Base-by-base conservation (phyloP, 1,284 basidiomycete species). In the Phellopilus nigrolimitatus region DNA sequence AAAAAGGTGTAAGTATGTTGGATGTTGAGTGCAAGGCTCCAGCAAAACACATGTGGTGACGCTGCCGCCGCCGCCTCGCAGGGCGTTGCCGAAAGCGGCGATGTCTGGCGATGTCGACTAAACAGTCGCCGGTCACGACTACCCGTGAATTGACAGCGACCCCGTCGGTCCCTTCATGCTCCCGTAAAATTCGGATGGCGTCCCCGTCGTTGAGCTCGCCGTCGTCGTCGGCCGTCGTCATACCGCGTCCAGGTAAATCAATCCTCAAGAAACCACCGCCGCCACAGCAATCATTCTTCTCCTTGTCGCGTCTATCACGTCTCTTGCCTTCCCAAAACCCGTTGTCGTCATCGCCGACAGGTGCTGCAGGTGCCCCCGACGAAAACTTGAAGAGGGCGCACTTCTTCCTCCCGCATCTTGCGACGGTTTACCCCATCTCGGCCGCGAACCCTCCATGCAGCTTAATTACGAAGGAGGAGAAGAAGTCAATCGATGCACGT, bases 371-470 rank as follows among this genome's bases (percentile, higher is more conserved):
- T 40, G 47, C 50, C 1, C 21, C 63, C n/a, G 70, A 69, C 28
- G 71, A 72, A 61, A 60, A 70, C 47, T 75, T 94, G 55, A 92
- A 88, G 64, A 73, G 88, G 47, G 90, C 89, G 0, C 88, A 93
- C 59, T 94, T 92, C 63, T 87, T 91, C 57, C 71, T 94, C 2
- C 89, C 88, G 0, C 79, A 85, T 60, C 79, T 93, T 61, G 81
- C 80, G 28, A 90, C 84, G 21, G 82, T 91, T 22, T 95, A 94
- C 64, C 90, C 89, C 0, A 94, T 95, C 63, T 87, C 84, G 31
- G 80, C 86, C 2, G 61, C 80, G 13, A 87, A 85, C 48, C 89
- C 91, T 15, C 91, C 91, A 2, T 88, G 80, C 45, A 88, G 79
- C 4, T 80, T 83, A 0, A 77, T 75, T 4, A 72, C 91, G 48